Conservation (phyloP, 176 grass and related monocot species). For the Eleusine coracana region DNA sequence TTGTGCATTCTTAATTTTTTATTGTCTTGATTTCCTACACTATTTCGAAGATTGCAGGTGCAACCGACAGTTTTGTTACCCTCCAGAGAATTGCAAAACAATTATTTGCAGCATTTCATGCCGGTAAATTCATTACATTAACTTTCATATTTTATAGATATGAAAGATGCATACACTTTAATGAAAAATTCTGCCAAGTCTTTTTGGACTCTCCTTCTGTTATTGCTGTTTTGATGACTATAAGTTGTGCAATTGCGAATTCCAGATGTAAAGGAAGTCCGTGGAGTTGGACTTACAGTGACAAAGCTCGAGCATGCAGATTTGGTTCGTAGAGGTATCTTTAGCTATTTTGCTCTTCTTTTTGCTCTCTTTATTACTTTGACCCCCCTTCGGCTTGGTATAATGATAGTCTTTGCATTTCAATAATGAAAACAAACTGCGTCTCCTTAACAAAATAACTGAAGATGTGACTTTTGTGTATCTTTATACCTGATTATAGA, state of each 20-base stretch:
- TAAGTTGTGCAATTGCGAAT: slow-evolving; percentile 22
- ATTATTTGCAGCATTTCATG: slow-evolving; percentile 69
- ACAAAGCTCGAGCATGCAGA: slow-evolving; percentile 75
- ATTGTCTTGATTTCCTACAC: slow-evolving; percentile 32
- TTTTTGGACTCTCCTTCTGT: slow-evolving; percentile 11
- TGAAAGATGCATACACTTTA: neutral
- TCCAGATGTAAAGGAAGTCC: slow-evolving; percentile 93
- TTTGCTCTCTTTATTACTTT: slow-evolving; percentile 20
- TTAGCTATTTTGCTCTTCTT: slow-evolving; percentile 21
- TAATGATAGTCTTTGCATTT: neutral
- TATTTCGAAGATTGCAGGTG: slow-evolving; percentile 72
- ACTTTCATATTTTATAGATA: slow-evolving; percentile 14
- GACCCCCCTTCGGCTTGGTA: neutral
- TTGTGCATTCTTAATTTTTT: slow-evolving; percentile 15
- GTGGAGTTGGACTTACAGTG: slow-evolving; percentile 84
- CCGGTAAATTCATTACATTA: slow-evolving; percentile 58
- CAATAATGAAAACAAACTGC: slow-evolving; percentile 18
- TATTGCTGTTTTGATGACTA: slow-evolving; percentile 31
- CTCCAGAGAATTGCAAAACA: slow-evolving; percentile 83
- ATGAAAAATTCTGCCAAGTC: neutral
- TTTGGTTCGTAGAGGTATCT: slow-evolving; percentile 56
- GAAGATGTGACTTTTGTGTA: neutral
- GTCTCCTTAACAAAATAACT: neutral
- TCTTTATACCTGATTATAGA: slow-evolving; percentile 10
- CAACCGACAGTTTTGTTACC: slow-evolving; percentile 66